Base-by-base conservation (phyloP, 1,284 basidiomycete genomes). In the Xerocomus minutiporus region DNA sequence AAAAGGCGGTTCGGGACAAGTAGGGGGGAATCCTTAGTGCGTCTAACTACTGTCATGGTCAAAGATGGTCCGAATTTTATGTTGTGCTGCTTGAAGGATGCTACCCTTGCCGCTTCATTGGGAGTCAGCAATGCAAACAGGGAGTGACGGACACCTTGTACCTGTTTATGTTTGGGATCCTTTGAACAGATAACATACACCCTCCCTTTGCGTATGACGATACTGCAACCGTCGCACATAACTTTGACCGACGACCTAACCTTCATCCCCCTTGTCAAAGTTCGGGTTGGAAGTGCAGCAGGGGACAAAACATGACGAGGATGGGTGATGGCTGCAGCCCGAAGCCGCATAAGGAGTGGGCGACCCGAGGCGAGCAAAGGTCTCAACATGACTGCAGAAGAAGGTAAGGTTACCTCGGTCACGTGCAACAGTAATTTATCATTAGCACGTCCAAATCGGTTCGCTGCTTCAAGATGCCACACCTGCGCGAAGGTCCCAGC, bases 121-220 rank as follows among this genome's bases (percentile, higher is more conserved):
- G 51, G 15, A 47, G 51, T 68, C 39, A 57, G 49, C 8, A 47
- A 42, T 26, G 48, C 36, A 52, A 25, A 48, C 26, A 29, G 45
- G 48, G 31, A 54, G 34, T 42, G 47, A 42, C 3, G 36, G 17
- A 3, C 26, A 49, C 43, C n/a, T 74, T 84, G 56, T 60, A 95
- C 96, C 86, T 98, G 96, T 73, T 98, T 98, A 72, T 98, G 96
- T 73, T 97, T 97, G 5, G 95, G 91, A 67, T 98, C 93, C 69
- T 91, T 93, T 20, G 85, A 85, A 73, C 96, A 99, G 42, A 97
- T 84, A 42, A 98, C 86, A 73, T 96, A 97, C 42, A 98, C 81
- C 61, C 91, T 83, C 46, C 94, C 94, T 69, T 98, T 96, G 63
- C 96, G 75, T 68, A 79, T 81, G 25, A 95, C 93, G 44, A 95